phyloP scores from a whole-genome alignment of 2,329 filamentous ascomycete genomes.

The Thermothelomyces thermophilus region DNA sequence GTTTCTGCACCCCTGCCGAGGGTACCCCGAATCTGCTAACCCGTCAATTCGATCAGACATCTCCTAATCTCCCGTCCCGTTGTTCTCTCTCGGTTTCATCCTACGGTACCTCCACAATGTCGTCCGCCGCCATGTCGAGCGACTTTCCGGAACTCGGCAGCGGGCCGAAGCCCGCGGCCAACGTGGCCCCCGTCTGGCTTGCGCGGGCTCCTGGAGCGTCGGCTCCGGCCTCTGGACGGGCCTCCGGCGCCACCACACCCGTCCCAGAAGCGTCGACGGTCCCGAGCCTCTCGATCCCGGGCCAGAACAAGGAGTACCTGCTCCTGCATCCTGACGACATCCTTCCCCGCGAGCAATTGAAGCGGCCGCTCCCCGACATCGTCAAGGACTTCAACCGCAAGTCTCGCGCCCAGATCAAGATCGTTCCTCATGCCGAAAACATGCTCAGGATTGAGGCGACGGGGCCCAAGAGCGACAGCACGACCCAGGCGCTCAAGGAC shows the following conservation, averaged over 20 bases:
- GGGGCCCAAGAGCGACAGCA: conserved; percentile 68
- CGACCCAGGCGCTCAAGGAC: conserved; percentile 83
- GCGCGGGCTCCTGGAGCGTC: conserved; percentile 53
- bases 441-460: conserved; percentile 76
- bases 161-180: neutral
- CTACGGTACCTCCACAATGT: conserved; percentile 1
- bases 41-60: neutral
- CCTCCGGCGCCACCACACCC: conserved; percentile 49
- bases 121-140: neutral
- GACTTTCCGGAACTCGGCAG: conserved; percentile 10
- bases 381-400: conserved; percentile 88
- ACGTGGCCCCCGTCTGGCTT: conserved; percentile 44
- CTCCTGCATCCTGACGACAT: conserved; percentile 70
- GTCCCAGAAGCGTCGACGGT: conserved; percentile 30
- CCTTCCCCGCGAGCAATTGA: conserved; percentile 68
- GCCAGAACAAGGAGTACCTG: conserved; percentile 72
- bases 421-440: conserved; percentile 65
- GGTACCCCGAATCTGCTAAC: neutral
- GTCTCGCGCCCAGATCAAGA: conserved; percentile 78
- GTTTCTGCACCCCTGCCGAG: too few relatives aligned
- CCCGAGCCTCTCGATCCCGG: conserved; percentile 67
- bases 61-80: neutral
- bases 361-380: conserved; percentile 77
- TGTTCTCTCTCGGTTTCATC: conserved; percentile 1
- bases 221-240: conserved; percentile 59